Conservation (phyloP, 2,329 filamentous ascomycete species). For the Juglanconis juglandina region DNA sequence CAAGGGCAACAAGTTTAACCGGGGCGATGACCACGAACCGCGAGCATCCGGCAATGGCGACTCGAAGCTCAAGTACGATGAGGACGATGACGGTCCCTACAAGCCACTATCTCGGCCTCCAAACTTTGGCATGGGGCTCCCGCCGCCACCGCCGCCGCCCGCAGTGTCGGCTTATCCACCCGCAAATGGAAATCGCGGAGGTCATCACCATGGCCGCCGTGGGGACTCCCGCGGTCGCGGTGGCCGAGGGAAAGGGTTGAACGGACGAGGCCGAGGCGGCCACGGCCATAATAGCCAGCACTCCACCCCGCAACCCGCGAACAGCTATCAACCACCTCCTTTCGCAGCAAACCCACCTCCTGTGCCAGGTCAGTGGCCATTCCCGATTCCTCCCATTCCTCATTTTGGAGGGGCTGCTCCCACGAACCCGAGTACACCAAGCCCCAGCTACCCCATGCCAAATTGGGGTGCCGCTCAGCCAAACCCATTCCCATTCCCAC, state of each 20-base stretch:
- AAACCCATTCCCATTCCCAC: slow-evolving; percentile 16
- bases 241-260: slow-evolving; percentile 34
- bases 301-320: slow-evolving; percentile 19
- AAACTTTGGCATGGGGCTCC: slow-evolving; percentile 53
- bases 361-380: slow-evolving; percentile 22
- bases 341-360: slow-evolving; percentile 20
- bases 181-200: slow-evolving; percentile 23
- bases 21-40: slow-evolving; percentile 36
- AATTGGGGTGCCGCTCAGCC: slow-evolving; percentile 14
- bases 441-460: slow-evolving; percentile 15
- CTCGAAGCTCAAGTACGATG: slow-evolving; percentile 61
- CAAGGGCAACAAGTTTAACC: slow-evolving; percentile 42
- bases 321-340: slow-evolving; percentile 24
- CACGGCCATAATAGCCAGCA: slow-evolving; percentile 31
- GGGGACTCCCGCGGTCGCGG: slow-evolving; percentile 47
- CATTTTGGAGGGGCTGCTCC: slow-evolving; percentile 15
- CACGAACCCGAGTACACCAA: slow-evolving; percentile 13
- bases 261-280: slow-evolving; percentile 36
- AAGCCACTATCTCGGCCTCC: slow-evolving; percentile 66
- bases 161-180: slow-evolving; percentile 8
- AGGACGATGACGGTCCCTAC: slow-evolving; percentile 67
- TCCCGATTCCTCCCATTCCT: slow-evolving; percentile 13
- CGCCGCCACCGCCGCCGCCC: slow-evolving; percentile 39
- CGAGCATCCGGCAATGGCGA: slow-evolving; percentile 28
- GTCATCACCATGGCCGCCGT: slow-evolving; percentile 37